Conservation (phyloP, 2,329 filamentous ascomycete species). For the Aspergillus quadrilineatus region DNA sequence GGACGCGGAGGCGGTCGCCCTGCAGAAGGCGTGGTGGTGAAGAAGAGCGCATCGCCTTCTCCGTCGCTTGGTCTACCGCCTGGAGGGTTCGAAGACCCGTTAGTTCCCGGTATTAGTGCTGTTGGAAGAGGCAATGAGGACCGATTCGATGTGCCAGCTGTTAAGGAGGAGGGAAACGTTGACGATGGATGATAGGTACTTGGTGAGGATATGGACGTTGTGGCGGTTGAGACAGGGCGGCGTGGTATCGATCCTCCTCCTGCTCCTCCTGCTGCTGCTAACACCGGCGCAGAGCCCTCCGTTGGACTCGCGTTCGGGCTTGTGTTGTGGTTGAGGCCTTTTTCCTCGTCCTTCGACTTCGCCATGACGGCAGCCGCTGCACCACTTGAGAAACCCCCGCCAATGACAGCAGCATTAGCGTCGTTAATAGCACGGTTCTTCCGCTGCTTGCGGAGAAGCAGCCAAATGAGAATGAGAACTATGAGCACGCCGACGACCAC, state of each 20-base stretch:
- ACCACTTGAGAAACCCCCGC: background rate
- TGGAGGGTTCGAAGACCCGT: background rate
- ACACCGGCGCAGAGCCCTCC: no score
- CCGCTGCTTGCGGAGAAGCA: background rate
- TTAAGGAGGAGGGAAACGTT: slow-evolving; percentile 12
- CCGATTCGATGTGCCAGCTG: slow-evolving; percentile 6
- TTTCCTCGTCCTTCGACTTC: background rate
- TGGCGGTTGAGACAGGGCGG: background rate
- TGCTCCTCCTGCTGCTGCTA: background rate
- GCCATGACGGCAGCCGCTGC: background rate
- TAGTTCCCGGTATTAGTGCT: slow-evolving; percentile 4
- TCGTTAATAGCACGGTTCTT: background rate
- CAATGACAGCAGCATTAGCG: background rate
- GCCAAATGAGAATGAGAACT: slow-evolving; percentile 4
- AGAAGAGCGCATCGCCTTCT: slow-evolving; percentile 14
- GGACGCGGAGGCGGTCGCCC: background rate
- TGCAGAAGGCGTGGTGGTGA: slow-evolving; percentile 7
- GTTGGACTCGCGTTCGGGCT: background rate
- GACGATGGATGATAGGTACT: background rate
- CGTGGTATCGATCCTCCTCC: background rate
- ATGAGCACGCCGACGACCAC: slow-evolving; percentile 4
- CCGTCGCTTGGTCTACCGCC: background rate
- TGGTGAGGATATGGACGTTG: background rate
- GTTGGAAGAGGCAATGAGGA: slow-evolving; percentile 5
- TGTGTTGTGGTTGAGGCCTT: background rate